Evolutionary conservation across 768 basidiomycete genomes (phyloP).

Genomic region (Lactarius trivialis): DNA sequence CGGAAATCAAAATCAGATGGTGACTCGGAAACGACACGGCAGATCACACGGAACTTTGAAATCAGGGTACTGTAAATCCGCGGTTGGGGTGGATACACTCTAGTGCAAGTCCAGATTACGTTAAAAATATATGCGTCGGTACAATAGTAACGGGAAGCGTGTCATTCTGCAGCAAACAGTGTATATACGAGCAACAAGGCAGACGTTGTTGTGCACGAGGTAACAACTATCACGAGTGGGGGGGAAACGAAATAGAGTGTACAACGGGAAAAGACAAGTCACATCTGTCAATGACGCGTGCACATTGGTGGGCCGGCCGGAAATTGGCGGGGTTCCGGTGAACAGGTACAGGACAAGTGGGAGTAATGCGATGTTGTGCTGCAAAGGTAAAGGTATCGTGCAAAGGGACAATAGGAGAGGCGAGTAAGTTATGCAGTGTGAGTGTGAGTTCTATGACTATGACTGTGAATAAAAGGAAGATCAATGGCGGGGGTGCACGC

Average conservation of each 20-base stretch:
- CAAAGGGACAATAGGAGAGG: conserved; percentile 16
- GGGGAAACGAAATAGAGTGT: conserved; percentile 3
- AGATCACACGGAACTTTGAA: background rate
- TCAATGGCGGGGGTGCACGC: background rate
- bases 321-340: background rate
- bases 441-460: conserved; percentile 15
- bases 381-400: conserved; percentile 21
- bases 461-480: conserved; percentile 1
- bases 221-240: background rate
- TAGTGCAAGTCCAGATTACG: conserved; percentile 7
- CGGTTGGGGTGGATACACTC: background rate
- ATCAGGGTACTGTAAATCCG: background rate
- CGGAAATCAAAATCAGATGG: background rate
- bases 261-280: conserved; percentile 14
- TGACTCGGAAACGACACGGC: background rate
- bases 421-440: conserved; percentile 22
- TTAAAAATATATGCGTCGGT: conserved; percentile 15
- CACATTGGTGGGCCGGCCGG: background rate
- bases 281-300: conserved; percentile 8
- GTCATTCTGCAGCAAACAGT: conserved; percentile 4
- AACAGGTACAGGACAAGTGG: conserved; percentile 5
- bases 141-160: conserved; percentile 12
- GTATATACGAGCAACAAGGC: conserved; percentile 1
- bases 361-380: conserved; percentile 12
- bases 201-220: background rate